phyloP scores from a whole-genome alignment of 331 rosid genomes.

The Quercus tomentella region DNA sequence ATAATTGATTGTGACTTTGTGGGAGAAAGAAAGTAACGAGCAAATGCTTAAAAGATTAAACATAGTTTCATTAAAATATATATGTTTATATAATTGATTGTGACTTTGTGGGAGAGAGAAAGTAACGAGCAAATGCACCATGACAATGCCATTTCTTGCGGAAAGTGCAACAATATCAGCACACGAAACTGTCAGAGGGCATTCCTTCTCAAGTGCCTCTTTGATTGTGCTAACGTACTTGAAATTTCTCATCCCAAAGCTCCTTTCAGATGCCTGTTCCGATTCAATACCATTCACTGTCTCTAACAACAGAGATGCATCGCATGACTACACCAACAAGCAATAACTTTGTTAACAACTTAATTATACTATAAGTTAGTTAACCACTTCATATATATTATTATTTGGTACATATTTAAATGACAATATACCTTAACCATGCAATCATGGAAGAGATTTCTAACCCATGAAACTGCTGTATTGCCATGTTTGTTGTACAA shows the following conservation, averaged over 20 bases:
- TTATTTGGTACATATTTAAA: neutral
- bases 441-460: slow-evolving; percentile 96
- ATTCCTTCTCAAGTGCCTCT: slow-evolving; percentile 60
- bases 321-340: slow-evolving; percentile 57
- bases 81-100: neutral
- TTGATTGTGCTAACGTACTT: slow-evolving; percentile 68
- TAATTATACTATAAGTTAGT: too few species aligned
- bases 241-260: slow-evolving; percentile 87
- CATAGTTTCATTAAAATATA: too few species aligned
- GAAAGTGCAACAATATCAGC: slow-evolving; percentile 88
- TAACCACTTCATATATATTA: neutral
- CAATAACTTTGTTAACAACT: neutral
- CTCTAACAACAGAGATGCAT: slow-evolving; percentile 68
- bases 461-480: slow-evolving; percentile 80
- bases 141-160: slow-evolving; percentile 65
- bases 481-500: slow-evolving; percentile 73
- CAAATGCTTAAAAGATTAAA: too few species aligned
- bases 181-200: slow-evolving; percentile 76
- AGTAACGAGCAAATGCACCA: slow-evolving; percentile 32
- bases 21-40: too few species aligned
- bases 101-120: neutral
- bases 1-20: too few species aligned
- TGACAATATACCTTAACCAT: slow-evolving; percentile 49
- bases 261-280: slow-evolving; percentile 55
- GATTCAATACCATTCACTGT: slow-evolving; percentile 39